Base-by-base conservation (phyloP, 495 filamentous ascomycete species). In the Xylaria venustula region DNA sequence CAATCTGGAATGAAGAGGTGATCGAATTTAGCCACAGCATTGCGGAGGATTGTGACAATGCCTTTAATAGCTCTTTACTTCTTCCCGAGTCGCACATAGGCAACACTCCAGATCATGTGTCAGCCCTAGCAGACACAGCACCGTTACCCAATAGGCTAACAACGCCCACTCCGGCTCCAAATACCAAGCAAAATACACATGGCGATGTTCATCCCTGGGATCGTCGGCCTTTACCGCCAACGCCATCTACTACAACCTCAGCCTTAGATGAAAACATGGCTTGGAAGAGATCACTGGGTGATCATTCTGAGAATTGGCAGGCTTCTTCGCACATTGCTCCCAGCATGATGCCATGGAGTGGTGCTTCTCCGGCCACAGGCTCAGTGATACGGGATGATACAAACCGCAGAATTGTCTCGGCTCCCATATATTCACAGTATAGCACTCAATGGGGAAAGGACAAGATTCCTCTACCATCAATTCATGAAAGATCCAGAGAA, bases 21-120 rank as follows among this genome's bases (percentile, higher is more conserved):
- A 72, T 77, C 23, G 71, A 80, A n/a, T 72, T 83, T 8, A 78
- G 74, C 41, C 68, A 64, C 58, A 77, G 70, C 34, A 77, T 84
- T 37, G 80, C 80, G 22, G 76, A 77, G 59, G 76, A 82, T 51
- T 82, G 78, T 44, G 82, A 84, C 61, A 90, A 92, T 63, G 92
- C 92, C 0, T 97, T 97, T 74, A 91, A 90, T 64, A 83, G 86
- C 23, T 86, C 84, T 34, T 87, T 87, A 0, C 67, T 88, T 0
- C 76, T 81, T 1, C 84, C 60, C 7, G 78, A 60, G 19, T 60
- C 74, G 1, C 62, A 58, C 42, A 55, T 62, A 0, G 61, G 50
- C 9, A 63, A 65, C 30, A 53, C 48, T 15, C 44, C 52, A 7
- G 26, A 61, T 14, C 41, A 51, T 8, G 60, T 59, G 2, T 47